phyloP scores from a whole-genome alignment of 768 basidiomycete species.

The Calocera cornea region DNA sequence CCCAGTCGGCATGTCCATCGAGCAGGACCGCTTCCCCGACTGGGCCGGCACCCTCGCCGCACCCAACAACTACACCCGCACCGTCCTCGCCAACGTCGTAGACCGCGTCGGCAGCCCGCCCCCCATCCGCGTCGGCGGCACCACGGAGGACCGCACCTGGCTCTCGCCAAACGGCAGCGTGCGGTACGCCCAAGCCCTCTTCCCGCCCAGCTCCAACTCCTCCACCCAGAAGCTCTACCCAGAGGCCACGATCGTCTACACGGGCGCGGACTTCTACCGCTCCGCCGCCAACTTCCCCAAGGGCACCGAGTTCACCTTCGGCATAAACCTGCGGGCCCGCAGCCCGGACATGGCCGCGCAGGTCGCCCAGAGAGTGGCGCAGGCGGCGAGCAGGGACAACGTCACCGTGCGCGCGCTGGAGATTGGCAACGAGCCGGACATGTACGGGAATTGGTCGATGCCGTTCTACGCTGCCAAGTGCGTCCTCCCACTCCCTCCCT shows the following conservation, averaged over 20 bases:
- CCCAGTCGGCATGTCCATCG: not conserved
- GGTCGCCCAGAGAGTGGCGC: not conserved
- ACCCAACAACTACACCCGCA: not conserved
- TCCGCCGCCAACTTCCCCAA: not conserved
- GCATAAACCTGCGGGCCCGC: not conserved
- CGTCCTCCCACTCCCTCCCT: not conserved
- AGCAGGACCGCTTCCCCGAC: not conserved
- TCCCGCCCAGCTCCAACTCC: not conserved
- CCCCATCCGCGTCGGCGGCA: not conserved
- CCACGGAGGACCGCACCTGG: not conserved
- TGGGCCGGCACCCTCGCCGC: not conserved
- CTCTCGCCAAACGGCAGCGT: not conserved
- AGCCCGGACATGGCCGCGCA: not conserved
- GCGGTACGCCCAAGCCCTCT: not conserved
- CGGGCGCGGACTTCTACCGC: not conserved
- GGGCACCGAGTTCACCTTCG: not conserved
- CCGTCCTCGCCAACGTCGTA: not conserved
- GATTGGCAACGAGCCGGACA: constrained; percentile 1
- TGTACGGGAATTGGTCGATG: not conserved
- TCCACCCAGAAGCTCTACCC: not conserved
- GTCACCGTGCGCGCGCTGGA: not conserved
- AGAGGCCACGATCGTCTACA: not conserved
- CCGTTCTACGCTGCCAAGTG: not conserved
- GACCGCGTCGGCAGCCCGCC: not conserved
- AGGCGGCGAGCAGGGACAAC: not conserved